phyloP scores from a whole-genome alignment of 768 basidiomycete genomes.

The Phlebiopsis flavidoalba region DNA sequence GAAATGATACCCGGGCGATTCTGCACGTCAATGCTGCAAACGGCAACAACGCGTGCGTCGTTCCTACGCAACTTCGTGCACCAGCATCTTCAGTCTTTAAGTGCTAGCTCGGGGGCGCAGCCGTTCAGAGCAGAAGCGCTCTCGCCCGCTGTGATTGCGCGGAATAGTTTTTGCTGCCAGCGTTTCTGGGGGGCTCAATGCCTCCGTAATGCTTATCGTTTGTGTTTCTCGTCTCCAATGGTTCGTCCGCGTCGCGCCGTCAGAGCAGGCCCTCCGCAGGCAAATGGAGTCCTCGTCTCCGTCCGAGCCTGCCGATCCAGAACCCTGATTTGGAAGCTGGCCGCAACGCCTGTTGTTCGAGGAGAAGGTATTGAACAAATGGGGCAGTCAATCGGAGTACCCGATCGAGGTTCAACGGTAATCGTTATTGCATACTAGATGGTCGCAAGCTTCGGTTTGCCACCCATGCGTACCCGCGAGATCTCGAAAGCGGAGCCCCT shows the following conservation, averaged over 20 bases:
- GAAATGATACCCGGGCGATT: background rate
- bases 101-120: background rate
- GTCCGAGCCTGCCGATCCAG: conserved; percentile 10
- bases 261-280: background rate
- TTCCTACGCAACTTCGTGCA: background rate
- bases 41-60: conserved; percentile 1
- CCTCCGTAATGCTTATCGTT: background rate
- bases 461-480: background rate
- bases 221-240: conserved; percentile 5
- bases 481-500: background rate
- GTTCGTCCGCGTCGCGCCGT: background rate
- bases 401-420: conserved; percentile 4
- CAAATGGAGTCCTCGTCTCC: background rate
- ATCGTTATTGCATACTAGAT: conserved; percentile 6
- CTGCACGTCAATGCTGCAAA: background rate
- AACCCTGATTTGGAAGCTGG: conserved; percentile 10
- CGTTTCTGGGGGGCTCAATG: conserved; percentile 1
- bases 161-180: conserved; percentile 8
- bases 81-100: background rate
- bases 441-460: conserved; percentile 9
- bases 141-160: conserved; percentile 1
- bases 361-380: background rate
- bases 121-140: background rate
- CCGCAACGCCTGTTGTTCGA: background rate
- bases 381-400: background rate